Evolutionary conservation across 306 rosid genomes (phyloP), one percentile per base, ranked within the genome.

Genomic region (Vigna unguiculata): DNA sequence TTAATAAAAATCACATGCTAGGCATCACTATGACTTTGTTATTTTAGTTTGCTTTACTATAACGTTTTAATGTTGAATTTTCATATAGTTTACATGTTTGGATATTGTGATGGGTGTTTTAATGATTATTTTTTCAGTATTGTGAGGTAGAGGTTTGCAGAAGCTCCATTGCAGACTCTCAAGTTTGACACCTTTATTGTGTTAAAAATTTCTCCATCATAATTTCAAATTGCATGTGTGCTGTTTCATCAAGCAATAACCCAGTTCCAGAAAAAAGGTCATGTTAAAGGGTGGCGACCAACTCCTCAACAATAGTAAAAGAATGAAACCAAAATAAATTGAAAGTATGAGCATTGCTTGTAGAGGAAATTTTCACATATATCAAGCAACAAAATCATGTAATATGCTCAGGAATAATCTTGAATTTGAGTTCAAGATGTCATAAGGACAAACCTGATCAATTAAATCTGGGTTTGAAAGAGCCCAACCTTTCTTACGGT

Each of bases 401-500:
- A 7, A 75, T 55, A 43, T 5, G 0, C 45, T 28, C 48, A 46
- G 12, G 45, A 78, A 66, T 69, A 53, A 46, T 74, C 68, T 68
- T 19, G 41, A 77, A 66, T 36, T 40, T 46, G 70, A 61, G 19
- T 20, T 25, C 20, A 58, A 28, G 19, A 58, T 14, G 65, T 58
- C 19, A 76, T 55, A 81, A 61, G 57, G 68, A 64, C 96, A 82
- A 20, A 96, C 98, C 97, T 96, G 98, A 78, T 96, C 97, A 84
- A 96, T 78, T 85, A 81, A 24, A 87, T 96, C 98, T 19, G 98
- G 99, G 82, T 93, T 93, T 79, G 99, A 96, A 73, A 96, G 55
- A 0, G 85, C 98, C 99, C 99, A 96, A 36, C 99, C 99, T 85
- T 93, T 93, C 88, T 88, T 92, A 21, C 81, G 89, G 85, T 96